Conservation (phyloP, 1,284 basidiomycete genomes). For the Bjerkandera adusta region DNA sequence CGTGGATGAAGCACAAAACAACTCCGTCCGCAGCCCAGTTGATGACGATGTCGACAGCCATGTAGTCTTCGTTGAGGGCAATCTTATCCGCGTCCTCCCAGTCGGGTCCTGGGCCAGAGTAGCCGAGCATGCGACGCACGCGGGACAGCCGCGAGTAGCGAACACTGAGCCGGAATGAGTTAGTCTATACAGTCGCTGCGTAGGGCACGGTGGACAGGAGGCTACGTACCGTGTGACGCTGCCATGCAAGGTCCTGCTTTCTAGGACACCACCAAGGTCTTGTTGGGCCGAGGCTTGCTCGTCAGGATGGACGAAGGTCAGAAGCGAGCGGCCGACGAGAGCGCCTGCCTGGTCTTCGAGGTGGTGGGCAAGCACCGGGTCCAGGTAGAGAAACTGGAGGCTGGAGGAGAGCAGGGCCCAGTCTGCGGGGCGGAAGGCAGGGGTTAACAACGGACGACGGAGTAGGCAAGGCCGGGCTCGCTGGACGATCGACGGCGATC, state of each 20-base stretch:
- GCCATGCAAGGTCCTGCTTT: slow-evolving; percentile 82
- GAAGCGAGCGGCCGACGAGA: slow-evolving; percentile 75
- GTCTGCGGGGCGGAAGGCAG: slow-evolving; percentile 38
- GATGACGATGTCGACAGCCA: slow-evolving; percentile 90
- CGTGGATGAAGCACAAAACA: slow-evolving; percentile 94
- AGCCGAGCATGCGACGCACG: slow-evolving; percentile 66
- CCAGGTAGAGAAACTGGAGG: slow-evolving; percentile 85
- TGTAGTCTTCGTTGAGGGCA: slow-evolving; percentile 76
- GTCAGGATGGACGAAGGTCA: slow-evolving; percentile 89
- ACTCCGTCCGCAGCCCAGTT: slow-evolving; percentile 93
- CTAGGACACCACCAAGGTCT: slow-evolving; percentile 79
- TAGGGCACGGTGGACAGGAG: slow-evolving; percentile 14
- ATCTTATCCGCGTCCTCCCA: slow-evolving; percentile 71
- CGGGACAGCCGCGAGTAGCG: slow-evolving; percentile 72
- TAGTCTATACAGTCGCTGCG: slow-evolving; percentile 8
- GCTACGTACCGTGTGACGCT: slow-evolving; percentile 86
- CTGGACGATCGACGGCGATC: slow-evolving; percentile 35
- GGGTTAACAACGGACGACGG: slow-evolving; percentile 22
- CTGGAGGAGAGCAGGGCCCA: slow-evolving; percentile 74
- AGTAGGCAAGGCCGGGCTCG: slow-evolving; percentile 21
- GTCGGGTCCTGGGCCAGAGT: slow-evolving; percentile 46
- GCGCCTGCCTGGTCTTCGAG: slow-evolving; percentile 68
- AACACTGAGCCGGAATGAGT: slow-evolving; percentile 46
- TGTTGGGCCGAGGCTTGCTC: slow-evolving; percentile 77
- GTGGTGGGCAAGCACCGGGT: slow-evolving; percentile 81